These are phyloP conservation scores for Fraxinus latifolia DNA, from an alignment of 305 asterid species.

Conservation along the genomic window DNA sequence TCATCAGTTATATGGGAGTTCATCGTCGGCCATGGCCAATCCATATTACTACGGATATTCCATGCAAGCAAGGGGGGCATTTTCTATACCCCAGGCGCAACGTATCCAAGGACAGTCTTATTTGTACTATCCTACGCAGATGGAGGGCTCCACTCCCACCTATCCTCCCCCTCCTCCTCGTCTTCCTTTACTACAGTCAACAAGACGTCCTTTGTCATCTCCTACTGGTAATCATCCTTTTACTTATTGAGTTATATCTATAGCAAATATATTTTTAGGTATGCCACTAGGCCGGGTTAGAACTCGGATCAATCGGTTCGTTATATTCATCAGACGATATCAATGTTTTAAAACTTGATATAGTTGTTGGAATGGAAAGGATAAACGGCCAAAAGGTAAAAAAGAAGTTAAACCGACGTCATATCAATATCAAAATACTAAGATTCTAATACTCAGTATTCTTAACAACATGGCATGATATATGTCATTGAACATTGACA, in stretches of 20 bases:
- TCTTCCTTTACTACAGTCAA: conserved; percentile 43
- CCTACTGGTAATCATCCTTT: conserved; percentile 39
- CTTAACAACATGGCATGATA: background rate
- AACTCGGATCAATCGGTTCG: background rate
- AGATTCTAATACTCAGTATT: background rate
- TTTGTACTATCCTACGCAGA: conserved; percentile 69
- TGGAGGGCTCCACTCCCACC: conserved; percentile 47
- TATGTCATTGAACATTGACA: background rate
- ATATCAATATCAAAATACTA: background rate
- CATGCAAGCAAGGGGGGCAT: conserved; percentile 51
- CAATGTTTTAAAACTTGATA: background rate
- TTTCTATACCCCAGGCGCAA: conserved; percentile 53
- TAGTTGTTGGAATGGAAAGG: background rate
- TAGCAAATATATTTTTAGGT: background rate
- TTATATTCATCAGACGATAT: background rate
- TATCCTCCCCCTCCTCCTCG: conserved; percentile 41
- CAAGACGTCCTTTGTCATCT: conserved; percentile 48
- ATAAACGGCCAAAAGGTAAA: too few species aligned
- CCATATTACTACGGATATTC: conserved; percentile 77
- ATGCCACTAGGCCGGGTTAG: background rate
- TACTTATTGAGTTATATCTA: background rate
- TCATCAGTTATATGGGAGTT: conserved; percentile 55
- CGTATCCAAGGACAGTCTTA: conserved; percentile 65
- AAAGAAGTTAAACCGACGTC: background rate
- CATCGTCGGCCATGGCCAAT: conserved; percentile 57